A percentile compares a stretch with the other conserved stretches of the same genome.
These are phyloP conservation scores for Drechslerella dactyloides DNA, from an alignment of 2,329 filamentous ascomycete genomes.

Conservation along the genomic window DNA sequence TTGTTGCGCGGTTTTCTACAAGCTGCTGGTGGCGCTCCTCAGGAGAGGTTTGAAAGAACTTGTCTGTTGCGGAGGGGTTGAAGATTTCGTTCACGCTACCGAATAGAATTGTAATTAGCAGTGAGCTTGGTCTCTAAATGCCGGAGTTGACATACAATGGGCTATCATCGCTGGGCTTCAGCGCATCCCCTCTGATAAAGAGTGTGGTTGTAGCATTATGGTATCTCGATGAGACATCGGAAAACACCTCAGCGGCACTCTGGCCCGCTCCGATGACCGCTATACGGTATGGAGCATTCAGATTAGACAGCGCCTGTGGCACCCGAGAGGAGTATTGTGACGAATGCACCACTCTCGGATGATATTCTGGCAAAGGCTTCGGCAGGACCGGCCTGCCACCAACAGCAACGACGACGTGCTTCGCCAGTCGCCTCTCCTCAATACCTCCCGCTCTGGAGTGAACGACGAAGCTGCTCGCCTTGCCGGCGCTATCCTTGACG, in stretches of 20 bases:
- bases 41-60: slow-evolving; percentile 72
- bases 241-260: slow-evolving; percentile 93
- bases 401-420: slow-evolving; percentile 68
- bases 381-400: slow-evolving; percentile 75
- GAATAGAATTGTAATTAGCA: slow-evolving; percentile 9
- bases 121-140: slow-evolving; percentile 52
- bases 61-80: slow-evolving; percentile 82
- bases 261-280: slow-evolving; percentile 89
- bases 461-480: slow-evolving; percentile 56
- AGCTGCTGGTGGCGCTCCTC: slow-evolving; percentile 69
- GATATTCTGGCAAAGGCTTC: slow-evolving; percentile 67
- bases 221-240: slow-evolving; percentile 81
- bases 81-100: slow-evolving; percentile 97
- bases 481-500: slow-evolving; percentile 59
- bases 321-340: slow-evolving; percentile 73
- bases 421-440: slow-evolving; percentile 59
- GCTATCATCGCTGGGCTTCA: slow-evolving; percentile 91
- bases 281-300: slow-evolving; percentile 67
- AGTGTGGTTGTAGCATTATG: slow-evolving; percentile 79
- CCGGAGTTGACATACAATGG: slow-evolving; percentile 73
- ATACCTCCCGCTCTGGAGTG: slow-evolving; percentile 55
- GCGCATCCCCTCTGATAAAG: slow-evolving; percentile 79
- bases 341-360: slow-evolving; percentile 77
- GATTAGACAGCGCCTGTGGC: slow-evolving; percentile 58
- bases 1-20: slow-evolving; percentile 77